A percentile compares a stretch with the other conserved stretches of the same genome.
phyloP scores from a whole-genome alignment of 352 stramenopile genomes.

The Blastocystis sp. region DNA sequence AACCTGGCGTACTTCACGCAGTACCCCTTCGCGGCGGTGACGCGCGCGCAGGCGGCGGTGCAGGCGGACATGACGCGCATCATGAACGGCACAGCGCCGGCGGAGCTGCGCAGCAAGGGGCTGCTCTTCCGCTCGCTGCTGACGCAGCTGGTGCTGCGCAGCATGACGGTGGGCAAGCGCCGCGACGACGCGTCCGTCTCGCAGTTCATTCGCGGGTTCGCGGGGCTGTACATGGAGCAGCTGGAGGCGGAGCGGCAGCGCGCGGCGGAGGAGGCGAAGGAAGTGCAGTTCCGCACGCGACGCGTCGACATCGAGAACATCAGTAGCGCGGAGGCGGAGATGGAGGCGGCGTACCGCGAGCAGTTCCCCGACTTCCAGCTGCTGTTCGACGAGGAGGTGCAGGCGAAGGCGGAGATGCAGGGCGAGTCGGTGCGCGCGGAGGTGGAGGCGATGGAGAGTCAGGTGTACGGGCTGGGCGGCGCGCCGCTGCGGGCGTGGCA shows the following conservation, averaged over 20 bases:
- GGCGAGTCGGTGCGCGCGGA: constrained; percentile 45
- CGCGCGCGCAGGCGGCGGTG: neutral
- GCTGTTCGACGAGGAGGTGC: constrained; percentile 73
- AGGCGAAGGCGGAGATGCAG: constrained; percentile 67
- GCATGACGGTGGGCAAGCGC: constrained; percentile 33
- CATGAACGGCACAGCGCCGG: constrained; percentile 17
- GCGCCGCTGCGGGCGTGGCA: neutral
- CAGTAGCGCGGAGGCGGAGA: constrained; percentile 70
- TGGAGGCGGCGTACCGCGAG: constrained; percentile 82
- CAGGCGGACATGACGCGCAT: neutral
- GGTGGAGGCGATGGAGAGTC: constrained; percentile 24
- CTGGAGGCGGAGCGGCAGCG: constrained; percentile 57
- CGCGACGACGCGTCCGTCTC: constrained; percentile 72
- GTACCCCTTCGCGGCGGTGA: constrained; percentile 33
- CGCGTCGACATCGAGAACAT: constrained; percentile 64
- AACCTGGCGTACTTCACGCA: constrained; percentile 31
- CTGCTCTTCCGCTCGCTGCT: constrained; percentile 44
- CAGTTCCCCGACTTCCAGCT: constrained; percentile 87
- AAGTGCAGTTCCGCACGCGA: constrained; percentile 75
- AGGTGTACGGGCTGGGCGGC: neutral
- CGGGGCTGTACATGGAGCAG: constrained; percentile 75
- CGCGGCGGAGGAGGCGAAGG: constrained; percentile 67
- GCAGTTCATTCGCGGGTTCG: constrained; percentile 80
- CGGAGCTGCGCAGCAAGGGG: neutral
- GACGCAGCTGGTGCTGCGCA: constrained; percentile 33